Percentiles rank a stretch among this genome's conserved stretches.
These are phyloP conservation scores for Diaporthe velutina DNA, from an alignment of 2,329 filamentous ascomycete genomes.

Conservation along the genomic window DNA sequence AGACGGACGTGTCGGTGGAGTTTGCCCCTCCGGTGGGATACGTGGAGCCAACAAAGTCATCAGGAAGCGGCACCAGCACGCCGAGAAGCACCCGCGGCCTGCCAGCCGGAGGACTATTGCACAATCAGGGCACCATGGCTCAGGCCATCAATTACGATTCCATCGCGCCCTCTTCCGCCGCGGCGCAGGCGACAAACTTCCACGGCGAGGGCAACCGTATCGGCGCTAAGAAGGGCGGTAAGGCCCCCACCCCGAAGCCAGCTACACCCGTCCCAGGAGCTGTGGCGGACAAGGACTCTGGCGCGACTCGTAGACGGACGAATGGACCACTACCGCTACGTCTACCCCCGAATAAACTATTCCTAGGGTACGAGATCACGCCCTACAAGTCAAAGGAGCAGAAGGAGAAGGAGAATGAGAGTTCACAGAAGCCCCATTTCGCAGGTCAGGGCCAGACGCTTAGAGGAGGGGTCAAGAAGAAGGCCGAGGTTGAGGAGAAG, in stretches of 20 bases:
- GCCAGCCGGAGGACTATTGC: slow-evolving; percentile 80
- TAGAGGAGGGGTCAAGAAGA: slow-evolving; percentile 78
- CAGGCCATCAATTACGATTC: slow-evolving; percentile 97
- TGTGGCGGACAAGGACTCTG: slow-evolving; percentile 55
- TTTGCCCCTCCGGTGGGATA: slow-evolving; percentile 96
- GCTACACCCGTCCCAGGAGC: slow-evolving; percentile 77
- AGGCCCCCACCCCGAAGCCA: slow-evolving; percentile 78
- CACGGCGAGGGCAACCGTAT: slow-evolving; percentile 83
- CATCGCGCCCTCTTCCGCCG: slow-evolving; percentile 83
- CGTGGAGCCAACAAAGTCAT: slow-evolving; percentile 80
- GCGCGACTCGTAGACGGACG: slow-evolving; percentile 59
- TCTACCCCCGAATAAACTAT: slow-evolving; percentile 88
- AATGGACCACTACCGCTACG: slow-evolving; percentile 90
- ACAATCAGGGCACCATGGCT: slow-evolving; percentile 93
- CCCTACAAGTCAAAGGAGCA: slow-evolving; percentile 85
- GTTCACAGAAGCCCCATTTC: slow-evolving; percentile 80
- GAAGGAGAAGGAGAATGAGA: slow-evolving; percentile 74
- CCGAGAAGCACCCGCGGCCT: slow-evolving; percentile 77
- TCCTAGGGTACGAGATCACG: slow-evolving; percentile 95
- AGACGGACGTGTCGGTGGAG: slow-evolving; percentile 96
- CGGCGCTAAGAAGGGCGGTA: slow-evolving; percentile 84
- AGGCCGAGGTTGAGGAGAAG: slow-evolving; percentile 66
- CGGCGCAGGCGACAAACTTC: slow-evolving; percentile 83
- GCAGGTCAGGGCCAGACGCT: slow-evolving; percentile 88
- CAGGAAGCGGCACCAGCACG: slow-evolving; percentile 84